These are phyloP conservation scores for Monosporascus sp. DNA, from an alignment of 2,329 filamentous ascomycete genomes.

Conservation along the genomic window DNA sequence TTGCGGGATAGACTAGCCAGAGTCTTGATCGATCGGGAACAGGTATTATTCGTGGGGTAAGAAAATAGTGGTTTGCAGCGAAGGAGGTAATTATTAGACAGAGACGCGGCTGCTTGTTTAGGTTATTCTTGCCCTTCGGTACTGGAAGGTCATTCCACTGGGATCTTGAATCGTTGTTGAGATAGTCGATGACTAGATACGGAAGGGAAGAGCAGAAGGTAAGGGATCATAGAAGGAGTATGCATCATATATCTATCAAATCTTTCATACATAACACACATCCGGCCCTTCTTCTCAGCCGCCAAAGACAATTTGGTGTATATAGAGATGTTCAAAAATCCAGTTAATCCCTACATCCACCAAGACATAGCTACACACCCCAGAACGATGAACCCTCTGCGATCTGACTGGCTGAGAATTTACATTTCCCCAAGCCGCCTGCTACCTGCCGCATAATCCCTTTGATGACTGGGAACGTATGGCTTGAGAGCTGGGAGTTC, in stretches of 20 bases:
- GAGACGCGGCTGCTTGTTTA: neutral
- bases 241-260: neutral
- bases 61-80: neutral
- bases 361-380: conserved; percentile 11
- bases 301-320: neutral
- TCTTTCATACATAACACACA: neutral
- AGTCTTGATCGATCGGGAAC: neutral
- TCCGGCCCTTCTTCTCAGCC: neutral
- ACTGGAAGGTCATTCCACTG: neutral
- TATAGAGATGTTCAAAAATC: neutral
- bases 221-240: neutral
- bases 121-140: neutral
- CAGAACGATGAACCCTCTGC: conserved; percentile 17
- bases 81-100: neutral
- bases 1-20: neutral
- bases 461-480: conserved; percentile 11
- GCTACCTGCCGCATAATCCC: conserved; percentile 24
- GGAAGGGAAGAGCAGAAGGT: neutral
- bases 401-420: conserved; percentile 22
- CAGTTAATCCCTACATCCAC: conserved; percentile 11
- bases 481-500: conserved; percentile 11
- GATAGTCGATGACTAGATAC: neutral
- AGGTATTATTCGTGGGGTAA: neutral
- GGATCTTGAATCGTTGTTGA: neutral
- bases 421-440: conserved; percentile 16